Percentiles rank a stretch among this genome's conserved stretches.
phyloP scores from a whole-genome alignment of 441 rosid genomes.

The Gossypium lobatum region DNA sequence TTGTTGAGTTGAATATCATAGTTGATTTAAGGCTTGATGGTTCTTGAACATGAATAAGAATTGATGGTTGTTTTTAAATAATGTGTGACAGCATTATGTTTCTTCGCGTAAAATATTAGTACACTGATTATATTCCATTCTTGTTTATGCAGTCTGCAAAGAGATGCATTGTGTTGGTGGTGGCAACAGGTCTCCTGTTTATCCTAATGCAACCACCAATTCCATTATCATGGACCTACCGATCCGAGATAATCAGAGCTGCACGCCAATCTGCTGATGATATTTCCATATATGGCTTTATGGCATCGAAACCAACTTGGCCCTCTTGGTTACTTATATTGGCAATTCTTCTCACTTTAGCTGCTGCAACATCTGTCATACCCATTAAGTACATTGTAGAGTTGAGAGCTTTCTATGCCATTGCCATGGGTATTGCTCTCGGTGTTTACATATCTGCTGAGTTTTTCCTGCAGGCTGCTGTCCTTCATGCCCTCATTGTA shows the following conservation, averaged over 20 bases:
- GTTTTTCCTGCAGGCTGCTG: constrained; percentile 91
- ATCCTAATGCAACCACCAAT: constrained; percentile 95
- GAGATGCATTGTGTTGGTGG: constrained; percentile 80
- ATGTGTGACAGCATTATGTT: background rate
- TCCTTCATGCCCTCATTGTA: constrained; percentile 76
- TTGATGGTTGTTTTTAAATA: background rate
- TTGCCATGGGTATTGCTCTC: constrained; percentile 82
- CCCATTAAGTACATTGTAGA: constrained; percentile 86
- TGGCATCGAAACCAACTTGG: constrained; percentile 95
- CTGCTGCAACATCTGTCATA: constrained; percentile 78
- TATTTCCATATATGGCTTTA: constrained; percentile 86
- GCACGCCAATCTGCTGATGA: constrained; percentile 95
- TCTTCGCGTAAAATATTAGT: constrained; percentile 12
- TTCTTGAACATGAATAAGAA: background rate
- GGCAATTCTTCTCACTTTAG: constrained; percentile 78
- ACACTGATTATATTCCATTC: constrained; percentile 4
- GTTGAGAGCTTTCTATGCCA: constrained; percentile 72
- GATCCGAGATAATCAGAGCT: constrained; percentile 71
- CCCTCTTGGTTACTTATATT: constrained; percentile 91
- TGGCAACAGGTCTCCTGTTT: constrained; percentile 85
- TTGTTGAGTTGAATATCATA: background rate
- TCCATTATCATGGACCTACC: constrained; percentile 80
- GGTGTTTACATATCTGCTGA: constrained; percentile 96
- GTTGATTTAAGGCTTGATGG: background rate
- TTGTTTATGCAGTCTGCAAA: constrained; percentile 68